These are phyloP conservation scores for Simmondsia chinensis DNA, from an alignment of 148 eudicot genomes.

Conservation along the genomic window DNA sequence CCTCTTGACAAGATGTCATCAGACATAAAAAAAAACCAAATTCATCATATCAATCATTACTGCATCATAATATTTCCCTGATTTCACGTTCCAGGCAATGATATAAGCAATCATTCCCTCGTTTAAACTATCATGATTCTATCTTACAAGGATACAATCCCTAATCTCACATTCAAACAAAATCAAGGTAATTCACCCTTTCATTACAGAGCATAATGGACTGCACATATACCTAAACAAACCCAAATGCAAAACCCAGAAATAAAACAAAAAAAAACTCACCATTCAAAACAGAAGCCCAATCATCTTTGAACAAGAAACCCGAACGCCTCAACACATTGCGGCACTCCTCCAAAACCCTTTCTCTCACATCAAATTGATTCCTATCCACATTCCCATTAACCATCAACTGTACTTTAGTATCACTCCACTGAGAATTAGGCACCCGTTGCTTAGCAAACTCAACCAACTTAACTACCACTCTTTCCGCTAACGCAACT, in stretches of 20 bases:
- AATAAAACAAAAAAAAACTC: not conserved
- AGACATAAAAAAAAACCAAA: not conserved
- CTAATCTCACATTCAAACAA: too few species aligned
- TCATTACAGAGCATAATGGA: too few species aligned
- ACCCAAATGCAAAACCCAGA: not conserved
- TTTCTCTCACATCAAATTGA: not conserved
- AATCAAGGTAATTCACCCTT: too few species aligned
- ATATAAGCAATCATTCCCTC: too few species aligned
- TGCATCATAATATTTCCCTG: too few species aligned
- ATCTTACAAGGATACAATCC: too few species aligned
- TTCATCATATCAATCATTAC: too few species aligned
- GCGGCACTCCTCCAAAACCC: slow-evolving; percentile 21
- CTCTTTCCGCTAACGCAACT: slow-evolving; percentile 5
- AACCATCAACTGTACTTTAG: slow-evolving; percentile 28
- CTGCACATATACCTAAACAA: not conserved
- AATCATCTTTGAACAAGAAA: slow-evolving; percentile 27
- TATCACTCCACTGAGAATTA: slow-evolving; percentile 21
- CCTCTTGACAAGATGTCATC: too few species aligned
- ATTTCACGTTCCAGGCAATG: too few species aligned
- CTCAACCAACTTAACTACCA: slow-evolving; percentile 18
- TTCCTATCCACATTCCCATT: not conserved
- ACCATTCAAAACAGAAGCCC: slow-evolving; percentile 31
- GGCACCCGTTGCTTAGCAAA: slow-evolving; percentile 30
- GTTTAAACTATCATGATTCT: too few species aligned
- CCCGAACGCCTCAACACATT: slow-evolving; percentile 33